Conservation (phyloP, 2,329 filamentous ascomycete species). For the Pseudocercospora fijiensis region DNA sequence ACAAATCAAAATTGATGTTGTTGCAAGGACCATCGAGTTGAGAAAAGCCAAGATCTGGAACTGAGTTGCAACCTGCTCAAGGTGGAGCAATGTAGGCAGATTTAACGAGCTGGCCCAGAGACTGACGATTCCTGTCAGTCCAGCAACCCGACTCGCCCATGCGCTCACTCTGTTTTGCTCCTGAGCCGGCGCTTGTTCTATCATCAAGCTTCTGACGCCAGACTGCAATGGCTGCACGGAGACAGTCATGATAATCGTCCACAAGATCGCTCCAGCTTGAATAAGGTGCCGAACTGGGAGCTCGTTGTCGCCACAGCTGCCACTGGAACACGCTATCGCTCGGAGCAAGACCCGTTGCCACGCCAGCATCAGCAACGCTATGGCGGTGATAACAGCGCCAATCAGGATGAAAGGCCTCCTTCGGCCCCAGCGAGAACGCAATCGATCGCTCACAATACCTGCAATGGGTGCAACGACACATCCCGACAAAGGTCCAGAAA, state of each 20-base stretch:
- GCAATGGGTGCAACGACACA: neutral
- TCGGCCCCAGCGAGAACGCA: neutral
- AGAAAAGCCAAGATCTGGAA: constrained; percentile 1
- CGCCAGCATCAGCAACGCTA: neutral
- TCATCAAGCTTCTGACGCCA: constrained; percentile 1
- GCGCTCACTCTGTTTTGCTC: constrained; percentile 1
- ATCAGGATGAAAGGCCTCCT: neutral
- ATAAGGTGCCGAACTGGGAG: neutral
- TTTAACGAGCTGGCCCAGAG: neutral
- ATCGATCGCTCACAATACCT: constrained; percentile 1
- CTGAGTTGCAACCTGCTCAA: neutral
- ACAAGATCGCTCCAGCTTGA: neutral
- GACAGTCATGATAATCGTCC: constrained; percentile 1
- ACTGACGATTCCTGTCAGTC: neutral
- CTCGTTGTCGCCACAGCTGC: neutral
- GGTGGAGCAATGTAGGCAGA: neutral
- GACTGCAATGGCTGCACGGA: constrained; percentile 3
- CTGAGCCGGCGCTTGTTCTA: neutral
- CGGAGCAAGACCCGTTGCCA: neutral
- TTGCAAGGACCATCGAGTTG: neutral
- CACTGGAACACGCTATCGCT: neutral
- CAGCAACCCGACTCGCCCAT: neutral
- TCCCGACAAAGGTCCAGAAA: neutral
- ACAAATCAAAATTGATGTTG: neutral
- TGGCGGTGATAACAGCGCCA: neutral